Percentiles rank a stretch among this genome's conserved stretches.
Evolutionary conservation across 495 filamentous ascomycete genomes (phyloP).

Genomic region (Hypoxylon crocopeplum): DNA sequence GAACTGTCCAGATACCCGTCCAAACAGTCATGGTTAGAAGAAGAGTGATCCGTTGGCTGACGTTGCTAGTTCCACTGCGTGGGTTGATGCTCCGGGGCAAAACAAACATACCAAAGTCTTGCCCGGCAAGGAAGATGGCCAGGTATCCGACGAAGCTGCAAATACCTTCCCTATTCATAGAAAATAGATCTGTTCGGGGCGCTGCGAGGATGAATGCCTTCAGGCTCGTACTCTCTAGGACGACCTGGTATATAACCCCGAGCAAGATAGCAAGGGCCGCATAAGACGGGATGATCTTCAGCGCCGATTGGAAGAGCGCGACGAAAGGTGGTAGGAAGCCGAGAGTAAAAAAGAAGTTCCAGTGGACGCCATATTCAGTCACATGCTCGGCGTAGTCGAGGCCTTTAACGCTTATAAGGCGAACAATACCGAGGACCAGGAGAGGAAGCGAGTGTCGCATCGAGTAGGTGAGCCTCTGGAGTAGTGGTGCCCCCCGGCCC

Average conservation of each 20-base stretch:
- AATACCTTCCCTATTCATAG: slow-evolving; percentile 90
- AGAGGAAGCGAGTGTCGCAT: slow-evolving; percentile 83
- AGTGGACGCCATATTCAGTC: slow-evolving; percentile 97
- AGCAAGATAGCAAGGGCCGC: slow-evolving; percentile 72
- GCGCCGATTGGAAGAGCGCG: slow-evolving; percentile 77
- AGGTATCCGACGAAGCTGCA: slow-evolving; percentile 94
- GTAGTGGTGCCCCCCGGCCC: slow-evolving; percentile 55
- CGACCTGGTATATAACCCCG: slow-evolving; percentile 70
- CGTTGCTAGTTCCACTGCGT: slow-evolving; percentile 40
- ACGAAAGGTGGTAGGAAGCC: slow-evolving; percentile 88
- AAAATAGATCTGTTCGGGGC: slow-evolving; percentile 75
- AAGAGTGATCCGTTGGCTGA: slow-evolving; percentile 58
- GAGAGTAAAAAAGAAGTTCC: slow-evolving; percentile 99
- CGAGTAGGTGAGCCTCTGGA: slow-evolving; percentile 64
- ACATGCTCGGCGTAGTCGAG: slow-evolving; percentile 97
- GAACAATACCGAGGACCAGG: slow-evolving; percentile 77
- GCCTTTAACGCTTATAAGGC: slow-evolving; percentile 88
- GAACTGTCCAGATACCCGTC: slow-evolving; percentile 67
- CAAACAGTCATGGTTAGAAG: slow-evolving; percentile 65
- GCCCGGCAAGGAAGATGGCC: slow-evolving; percentile 91
- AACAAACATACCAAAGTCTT: slow-evolving; percentile 77
- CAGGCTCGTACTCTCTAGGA: slow-evolving; percentile 76
- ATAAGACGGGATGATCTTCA: slow-evolving; percentile 70
- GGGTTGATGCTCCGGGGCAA: slow-evolving; percentile 66
- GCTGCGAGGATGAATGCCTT: slow-evolving; percentile 87